Base-by-base conservation (phyloP, 257 asterid species). In the Anisodus acutangulus region DNA sequence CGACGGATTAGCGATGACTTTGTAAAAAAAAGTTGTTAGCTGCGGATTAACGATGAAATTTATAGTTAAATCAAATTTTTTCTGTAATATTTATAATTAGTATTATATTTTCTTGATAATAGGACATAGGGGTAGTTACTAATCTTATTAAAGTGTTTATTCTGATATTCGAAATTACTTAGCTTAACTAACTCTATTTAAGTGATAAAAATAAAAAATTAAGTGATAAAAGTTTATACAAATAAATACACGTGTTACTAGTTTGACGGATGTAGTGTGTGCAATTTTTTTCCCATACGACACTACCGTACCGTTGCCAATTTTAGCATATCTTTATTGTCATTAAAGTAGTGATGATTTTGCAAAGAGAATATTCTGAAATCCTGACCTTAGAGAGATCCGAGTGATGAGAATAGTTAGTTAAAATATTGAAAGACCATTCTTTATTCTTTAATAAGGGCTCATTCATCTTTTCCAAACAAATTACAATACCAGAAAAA, bases 351-450 rank as follows among this genome's bases (percentile, higher is more conserved):
- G 10, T 49, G 31, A 72, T 72, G 3, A 74, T 47, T 49, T 74
- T 74, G 80, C 62, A 47, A 74, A 49, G 80, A 49, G n/a, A 74
- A n/a, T n/a, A n/a, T 74, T 49, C 1, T 11, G 41, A 72, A 74
- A 49, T 19, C 62, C 9, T 45, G 37, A 71, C n/a, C n/a, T n/a
- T n/a, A n/a, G n/a, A n/a, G n/a, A n/a, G n/a, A n/a, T n/a, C n/a
- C n/a, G n/a, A n/a, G 57, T 17, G 26, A 43, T 13, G n/a, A n/a
- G n/a, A n/a, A 43, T 41, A 69, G 31, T 41, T 39, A 16, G 15
- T 41, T 43, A 41, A 4, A 19, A 39, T 41, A 8, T 41, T 70
- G 8, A 2, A 69, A 69, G 55, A 41, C 35, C n/a, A n/a, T n/a
- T n/a, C n/a, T n/a, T 11, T 6, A 45, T 0, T n/a, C 6, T n/a